Evolutionary conservation across 331 rosid genomes (phyloP).

Genomic region (Quercus phellos): DNA sequence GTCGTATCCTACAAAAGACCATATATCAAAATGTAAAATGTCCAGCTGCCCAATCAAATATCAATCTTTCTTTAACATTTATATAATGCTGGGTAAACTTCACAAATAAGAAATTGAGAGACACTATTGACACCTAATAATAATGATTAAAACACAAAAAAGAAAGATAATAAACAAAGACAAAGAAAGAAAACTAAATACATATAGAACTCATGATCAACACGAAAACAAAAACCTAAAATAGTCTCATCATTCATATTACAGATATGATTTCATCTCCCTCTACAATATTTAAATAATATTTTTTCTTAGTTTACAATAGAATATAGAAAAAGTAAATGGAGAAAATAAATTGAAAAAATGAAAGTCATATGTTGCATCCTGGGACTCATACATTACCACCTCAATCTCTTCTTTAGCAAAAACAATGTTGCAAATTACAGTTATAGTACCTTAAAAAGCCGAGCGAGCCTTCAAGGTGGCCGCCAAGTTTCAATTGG

Average conservation of each 20-base stretch:
- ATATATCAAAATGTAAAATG: background rate
- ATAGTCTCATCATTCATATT: too few relatives aligned
- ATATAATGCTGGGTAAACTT: background rate
- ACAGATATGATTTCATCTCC: background rate
- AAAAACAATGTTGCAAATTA: too few relatives aligned
- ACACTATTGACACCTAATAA: background rate
- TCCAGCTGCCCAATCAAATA: background rate
- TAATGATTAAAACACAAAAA: background rate
- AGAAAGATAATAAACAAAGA: background rate
- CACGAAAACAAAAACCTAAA: background rate
- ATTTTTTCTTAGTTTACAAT: background rate
- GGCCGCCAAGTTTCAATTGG: too few relatives aligned
- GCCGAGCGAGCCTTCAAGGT: too few relatives aligned
- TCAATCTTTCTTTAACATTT: background rate
- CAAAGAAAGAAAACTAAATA: background rate
- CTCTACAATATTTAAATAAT: background rate
- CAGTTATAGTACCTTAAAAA: too few relatives aligned
- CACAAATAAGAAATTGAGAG: background rate
- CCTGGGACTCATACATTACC: background rate
- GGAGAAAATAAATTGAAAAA: background rate
- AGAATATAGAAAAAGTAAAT: background rate
- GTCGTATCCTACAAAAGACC: constrained; percentile 34
- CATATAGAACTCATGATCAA: background rate
- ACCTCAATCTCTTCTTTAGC: background rate
- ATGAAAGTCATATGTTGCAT: background rate